Base-by-base conservation (phyloP, 169 alveolate species). In the Babesia ovata region DNA sequence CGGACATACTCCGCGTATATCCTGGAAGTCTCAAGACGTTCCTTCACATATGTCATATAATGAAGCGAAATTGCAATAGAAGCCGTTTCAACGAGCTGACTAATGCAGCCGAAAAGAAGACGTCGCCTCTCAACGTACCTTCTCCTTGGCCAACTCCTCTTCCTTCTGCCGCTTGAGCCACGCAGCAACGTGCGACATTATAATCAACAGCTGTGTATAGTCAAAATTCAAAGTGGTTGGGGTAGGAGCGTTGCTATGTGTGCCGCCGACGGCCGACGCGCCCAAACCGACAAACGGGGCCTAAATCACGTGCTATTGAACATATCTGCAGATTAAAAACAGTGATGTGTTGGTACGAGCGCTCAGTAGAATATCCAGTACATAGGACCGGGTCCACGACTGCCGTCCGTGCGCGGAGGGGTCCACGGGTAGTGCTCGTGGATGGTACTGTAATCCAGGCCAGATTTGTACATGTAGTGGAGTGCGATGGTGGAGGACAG, bases 391-490 rank as follows among this genome's bases (percentile, higher is more conserved):
- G 91, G 92, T 48, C 94, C 94, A 58, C 84, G 75, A 11, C 92
- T 78, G 8, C 94, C 94, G 76, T 91, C 92, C 21, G 89, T 88
- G 48, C 96, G 84, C 33, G 86, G 65, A n/a, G 92, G 94, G 76
- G 88, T 75, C 93, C 95, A 92, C 21, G 96, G 96, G 86, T 77
- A 88, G 45, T 91, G 94, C 12, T 84, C 95, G 74, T 91, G 91
- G 53, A 86, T 60, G 36, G 88, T 70, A 26, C 87, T 87, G 81
- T 86, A 92, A 70, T 82, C 77, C 58, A 78, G 63, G 78, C 88
- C 76, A 53, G 86, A 50, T 63, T 71, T 77, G 63, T 78, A 81
- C 66, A 91, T 81, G 61, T 70, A 26, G 62, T 82, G 81, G 56
- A 91, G 60, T 22, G 90, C 89, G 91, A 88, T 82, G 49, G 72